These are phyloP conservation scores for Neocallimastix lanati DNA, from an alignment of 192 early-diverging fungal species.

Conservation along the genomic window DNA sequence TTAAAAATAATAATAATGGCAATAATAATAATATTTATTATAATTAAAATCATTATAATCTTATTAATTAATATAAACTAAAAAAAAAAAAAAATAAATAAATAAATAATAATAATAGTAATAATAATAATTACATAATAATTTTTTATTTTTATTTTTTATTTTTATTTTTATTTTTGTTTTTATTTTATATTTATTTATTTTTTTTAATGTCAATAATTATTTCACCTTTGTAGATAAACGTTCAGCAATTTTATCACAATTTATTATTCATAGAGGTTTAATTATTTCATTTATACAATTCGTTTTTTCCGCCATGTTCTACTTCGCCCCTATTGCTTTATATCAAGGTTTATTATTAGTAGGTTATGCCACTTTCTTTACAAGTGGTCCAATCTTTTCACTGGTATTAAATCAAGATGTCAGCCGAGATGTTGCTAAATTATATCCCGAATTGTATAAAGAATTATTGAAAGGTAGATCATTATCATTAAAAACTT, in stretches of 20 bases:
- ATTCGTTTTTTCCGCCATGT: conserved; percentile 86
- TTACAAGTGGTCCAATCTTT: conserved; percentile 92
- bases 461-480: conserved; percentile 85
- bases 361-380: conserved; percentile 83
- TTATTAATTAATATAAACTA: too few species aligned
- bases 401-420: conserved; percentile 84
- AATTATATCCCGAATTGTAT: conserved; percentile 85
- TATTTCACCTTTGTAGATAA: conserved; percentile 29
- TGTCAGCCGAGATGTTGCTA: conserved; percentile 72
- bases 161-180: too few species aligned
- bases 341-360: conserved; percentile 76
- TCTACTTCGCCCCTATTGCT: conserved; percentile 93
- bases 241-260: conserved; percentile 82
- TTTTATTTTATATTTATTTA: too few species aligned
- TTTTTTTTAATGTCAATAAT: too few species aligned
- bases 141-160: too few species aligned
- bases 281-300: conserved; percentile 96
- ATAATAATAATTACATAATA: too few species aligned
- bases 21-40: neutral
- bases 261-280: conserved; percentile 94
- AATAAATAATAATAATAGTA: too few species aligned
- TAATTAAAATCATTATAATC: too few species aligned
- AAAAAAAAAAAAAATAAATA: too few species aligned
- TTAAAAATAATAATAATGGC: neutral
- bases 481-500: conserved; percentile 76